Evolutionary conservation across 768 basidiomycete genomes (phyloP), one percentile per base, ranked within the genome.

Genomic region (Xerocomellus dryophilus): DNA sequence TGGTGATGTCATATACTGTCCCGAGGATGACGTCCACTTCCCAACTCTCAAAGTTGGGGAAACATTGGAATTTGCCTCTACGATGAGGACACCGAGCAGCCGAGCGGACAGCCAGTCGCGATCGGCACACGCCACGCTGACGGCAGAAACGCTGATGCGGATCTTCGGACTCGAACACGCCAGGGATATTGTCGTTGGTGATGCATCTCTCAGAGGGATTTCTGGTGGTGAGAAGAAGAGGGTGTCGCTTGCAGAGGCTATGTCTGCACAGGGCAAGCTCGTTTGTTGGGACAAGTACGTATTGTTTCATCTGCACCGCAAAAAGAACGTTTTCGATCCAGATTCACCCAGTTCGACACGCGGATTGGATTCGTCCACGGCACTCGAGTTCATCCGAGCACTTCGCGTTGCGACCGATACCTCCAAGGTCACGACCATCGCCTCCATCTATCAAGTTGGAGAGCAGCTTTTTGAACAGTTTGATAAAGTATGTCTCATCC

Each of bases 361-460:
- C 31, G 83, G 85, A 8, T 73, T 86, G 43, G 84, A 86, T 64
- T 78, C 86, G 0, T 83, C 81, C 15, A 90, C 87, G 3, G 88
- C 87, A 12, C 71, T 88, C 35, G 87, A 90, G 65, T 90, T 87
- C 59, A 81, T 83, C 43, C 82, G 77, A 42, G 81, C 84, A 1
- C 74, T 91, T 32, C 80, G 88, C 4, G 76, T 83, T 39, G 74
- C 79, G 4, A 87, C 88, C 0, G 83, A 90, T 60, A 73, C 78
- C 4, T 74, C 74, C 50, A 65, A 71, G n/a, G 54, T 68, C 17
- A 73, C 85, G 0, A 90, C 85, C 0, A 79, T 93, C 53, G 87
- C 89, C n/a, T 86, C 88, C 1, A 81, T 94, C 35, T 93, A 93
- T 69, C 91, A 93, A 69, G 91, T 88, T 8, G 85, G 85, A 47